A percentile compares a stretch with the other conserved stretches of the same genome.
These are phyloP conservation scores for Dipodascopsis tothii DNA, from an alignment of 805 yeast genomes.

Conservation along the genomic window DNA sequence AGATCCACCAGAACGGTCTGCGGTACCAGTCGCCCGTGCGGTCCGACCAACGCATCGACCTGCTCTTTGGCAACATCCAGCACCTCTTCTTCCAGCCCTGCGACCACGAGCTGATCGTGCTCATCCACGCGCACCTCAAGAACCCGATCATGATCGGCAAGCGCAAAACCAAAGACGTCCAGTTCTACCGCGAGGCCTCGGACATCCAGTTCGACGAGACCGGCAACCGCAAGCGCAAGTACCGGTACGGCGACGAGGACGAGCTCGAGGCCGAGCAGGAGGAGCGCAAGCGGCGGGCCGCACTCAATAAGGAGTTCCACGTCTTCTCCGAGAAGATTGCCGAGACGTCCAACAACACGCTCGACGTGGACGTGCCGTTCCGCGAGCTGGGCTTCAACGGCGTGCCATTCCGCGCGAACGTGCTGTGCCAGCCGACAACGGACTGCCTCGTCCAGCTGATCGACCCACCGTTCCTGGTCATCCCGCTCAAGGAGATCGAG, in stretches of 20 bases:
- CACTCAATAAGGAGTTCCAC: slow-evolving; percentile 85
- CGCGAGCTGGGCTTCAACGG: slow-evolving; percentile 95
- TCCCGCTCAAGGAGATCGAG: slow-evolving; percentile 86
- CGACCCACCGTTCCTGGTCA: slow-evolving; percentile 91
- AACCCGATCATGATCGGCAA: slow-evolving; percentile 93
- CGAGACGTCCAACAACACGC: slow-evolving; percentile 72
- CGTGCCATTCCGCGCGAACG: slow-evolving; percentile 92
- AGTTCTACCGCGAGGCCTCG: slow-evolving; percentile 92
- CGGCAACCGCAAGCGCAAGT: slow-evolving; percentile 80
- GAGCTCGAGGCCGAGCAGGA: slow-evolving; percentile 98
- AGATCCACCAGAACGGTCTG: slow-evolving; percentile 92
- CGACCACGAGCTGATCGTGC: slow-evolving; percentile 85
- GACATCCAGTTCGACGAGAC: slow-evolving; percentile 96
- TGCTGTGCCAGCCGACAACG: slow-evolving; percentile 91
- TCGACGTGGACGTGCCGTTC: slow-evolving; percentile 89
- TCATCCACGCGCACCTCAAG: slow-evolving; percentile 86
- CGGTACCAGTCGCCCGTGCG: slow-evolving; percentile 83
- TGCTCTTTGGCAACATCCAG: slow-evolving; percentile 81
- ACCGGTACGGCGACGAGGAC: slow-evolving; percentile 93
- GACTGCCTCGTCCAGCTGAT: slow-evolving; percentile 90
- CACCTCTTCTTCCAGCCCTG: slow-evolving; percentile 94
- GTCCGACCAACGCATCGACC: slow-evolving; percentile 78
- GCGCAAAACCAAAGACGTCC: slow-evolving; percentile 89
- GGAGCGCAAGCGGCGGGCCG: slow-evolving; percentile 85
- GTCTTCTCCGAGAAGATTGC: slow-evolving; percentile 84